A percentile compares a stretch with the other conserved stretches of the same genome.
phyloP scores from a whole-genome alignment of 2,329 filamentous ascomycete species.

The Trichoderma sp. region DNA sequence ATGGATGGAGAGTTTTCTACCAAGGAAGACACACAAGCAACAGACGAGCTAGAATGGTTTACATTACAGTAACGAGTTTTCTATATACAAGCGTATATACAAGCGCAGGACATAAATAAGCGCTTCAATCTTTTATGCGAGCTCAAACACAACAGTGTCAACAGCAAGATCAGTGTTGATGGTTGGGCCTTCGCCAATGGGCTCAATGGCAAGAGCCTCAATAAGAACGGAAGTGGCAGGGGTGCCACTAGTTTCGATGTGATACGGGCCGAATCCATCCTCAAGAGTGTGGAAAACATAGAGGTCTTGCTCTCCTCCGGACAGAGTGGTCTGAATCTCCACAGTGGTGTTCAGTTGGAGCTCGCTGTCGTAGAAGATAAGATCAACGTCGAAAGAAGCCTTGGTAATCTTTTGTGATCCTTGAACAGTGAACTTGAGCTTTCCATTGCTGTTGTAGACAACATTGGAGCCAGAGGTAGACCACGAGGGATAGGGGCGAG shows the following conservation, averaged over 20 bases:
- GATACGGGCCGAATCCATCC: neutral
- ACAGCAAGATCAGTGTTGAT: conserved; percentile 2
- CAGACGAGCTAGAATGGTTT: conserved; percentile 8
- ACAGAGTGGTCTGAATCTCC: neutral
- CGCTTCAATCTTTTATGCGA: neutral
- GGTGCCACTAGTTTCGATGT: neutral
- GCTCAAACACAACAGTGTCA: neutral
- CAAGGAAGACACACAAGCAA: neutral
- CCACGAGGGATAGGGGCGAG: neutral
- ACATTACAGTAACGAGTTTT: neutral
- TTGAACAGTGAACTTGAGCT: neutral
- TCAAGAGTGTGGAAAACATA: conserved; percentile 3
- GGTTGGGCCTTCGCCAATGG: conserved; percentile 5
- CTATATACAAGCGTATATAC: neutral
- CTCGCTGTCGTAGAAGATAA: neutral
- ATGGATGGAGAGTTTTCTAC: neutral
- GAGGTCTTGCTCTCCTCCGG: neutral
- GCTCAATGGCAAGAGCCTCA: neutral
- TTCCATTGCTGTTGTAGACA: conserved; percentile 1
- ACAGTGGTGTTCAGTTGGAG: neutral
- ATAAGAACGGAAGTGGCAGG: neutral
- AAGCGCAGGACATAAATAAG: neutral
- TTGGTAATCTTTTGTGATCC: neutral
- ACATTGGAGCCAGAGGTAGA: conserved; percentile 4
- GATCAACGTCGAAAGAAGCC: neutral